Evolutionary conservation across 148 eudicot genomes (phyloP), one percentile per base, ranked within the genome.

Genomic region (Persicaria maculosa): DNA sequence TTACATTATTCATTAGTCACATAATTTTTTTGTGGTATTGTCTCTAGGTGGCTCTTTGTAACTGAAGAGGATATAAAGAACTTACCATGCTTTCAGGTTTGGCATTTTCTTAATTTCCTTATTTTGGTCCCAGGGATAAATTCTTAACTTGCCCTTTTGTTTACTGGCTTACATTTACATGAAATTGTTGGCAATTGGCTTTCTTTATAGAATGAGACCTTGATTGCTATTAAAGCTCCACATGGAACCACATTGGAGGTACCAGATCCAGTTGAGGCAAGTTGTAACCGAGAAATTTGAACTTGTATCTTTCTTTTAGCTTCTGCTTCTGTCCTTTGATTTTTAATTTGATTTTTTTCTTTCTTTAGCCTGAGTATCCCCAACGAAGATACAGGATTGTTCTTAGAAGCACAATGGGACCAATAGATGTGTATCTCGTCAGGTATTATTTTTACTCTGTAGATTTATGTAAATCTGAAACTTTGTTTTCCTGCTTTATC

Each of bases 211-310:
- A 86, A 88, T 84, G 96, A 94, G 86, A 95, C 99, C 48, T 82
- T 95, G 73, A 90, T 95, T 78, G 99, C 99, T 74, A 81, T 95
- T 55, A 92, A 95, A 85, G 97, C 99, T 80, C 99, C 99, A n/a
- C 99, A 95, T 80, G 99, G 97, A 36, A 92, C 99, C 73, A 95
- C 96, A 31, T 88, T 95, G 79, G 99, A 95, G 88, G 99, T 95
- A 72, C 99, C 99, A 73, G 96, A 95, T 82, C 98, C 98, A 58
- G 96, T 92, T 76, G 91, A 86, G 89, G 98, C 85, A 82, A 82
- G 74, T 74, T 72, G 50, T 72, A 59, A 69, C 64, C 61, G 36
- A 47, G 31, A 4, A 40, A 12, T 12, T 12, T 1, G 43, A 36
- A 43, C 14, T 8, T 6, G 10, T 22, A 71, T 47, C 14, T 68